Evolutionary conservation across 805 yeast genomes (phyloP).

Genomic region (Blastobotrys terrestris): DNA sequence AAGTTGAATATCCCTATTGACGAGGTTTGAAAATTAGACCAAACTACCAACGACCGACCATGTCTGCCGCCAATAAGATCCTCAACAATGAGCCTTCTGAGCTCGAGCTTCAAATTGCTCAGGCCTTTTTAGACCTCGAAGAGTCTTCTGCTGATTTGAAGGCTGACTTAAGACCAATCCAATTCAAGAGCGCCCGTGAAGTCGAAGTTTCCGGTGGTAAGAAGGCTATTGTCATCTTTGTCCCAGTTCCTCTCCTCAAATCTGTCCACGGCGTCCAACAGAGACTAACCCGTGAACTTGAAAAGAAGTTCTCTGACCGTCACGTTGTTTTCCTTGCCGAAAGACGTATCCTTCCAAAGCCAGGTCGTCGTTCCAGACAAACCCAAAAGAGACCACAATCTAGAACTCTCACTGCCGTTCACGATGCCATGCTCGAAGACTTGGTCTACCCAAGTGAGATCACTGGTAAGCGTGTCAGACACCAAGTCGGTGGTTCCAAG

Average conservation of each 20-base stretch:
- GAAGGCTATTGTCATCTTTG: slow-evolving; percentile 96
- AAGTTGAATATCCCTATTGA: neutral
- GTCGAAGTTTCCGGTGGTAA: slow-evolving; percentile 97
- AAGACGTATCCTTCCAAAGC: slow-evolving; percentile 99
- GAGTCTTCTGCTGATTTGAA: slow-evolving; percentile 87
- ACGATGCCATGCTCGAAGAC: slow-evolving; percentile 97
- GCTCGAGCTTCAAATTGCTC: slow-evolving; percentile 99
- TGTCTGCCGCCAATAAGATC: slow-evolving; percentile 97
- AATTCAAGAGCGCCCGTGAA: slow-evolving; percentile 98
- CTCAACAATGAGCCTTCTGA: slow-evolving; percentile 93
- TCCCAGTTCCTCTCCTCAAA: slow-evolving; percentile 97
- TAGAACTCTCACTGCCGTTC: slow-evolving; percentile 98
- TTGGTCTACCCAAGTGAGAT: slow-evolving; percentile 99
- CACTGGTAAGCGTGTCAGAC: slow-evolving; percentile 98
- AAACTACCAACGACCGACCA: slow-evolving; percentile 30
- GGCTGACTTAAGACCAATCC: slow-evolving; percentile 97
- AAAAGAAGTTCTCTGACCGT: slow-evolving; percentile 99
- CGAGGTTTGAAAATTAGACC: slow-evolving; percentile 4
- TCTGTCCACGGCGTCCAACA: slow-evolving; percentile 95
- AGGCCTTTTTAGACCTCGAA: slow-evolving; percentile 96
- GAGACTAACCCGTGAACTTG: slow-evolving; percentile 95
- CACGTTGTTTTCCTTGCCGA: slow-evolving; percentile 99
- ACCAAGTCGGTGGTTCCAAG: slow-evolving; percentile 98
- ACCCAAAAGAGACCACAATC: slow-evolving; percentile 99
- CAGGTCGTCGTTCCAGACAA: slow-evolving; percentile 90